Conservation (phyloP, 2,329 filamentous ascomycete species). For the Calonectria pseudoreteaudii region DNA sequence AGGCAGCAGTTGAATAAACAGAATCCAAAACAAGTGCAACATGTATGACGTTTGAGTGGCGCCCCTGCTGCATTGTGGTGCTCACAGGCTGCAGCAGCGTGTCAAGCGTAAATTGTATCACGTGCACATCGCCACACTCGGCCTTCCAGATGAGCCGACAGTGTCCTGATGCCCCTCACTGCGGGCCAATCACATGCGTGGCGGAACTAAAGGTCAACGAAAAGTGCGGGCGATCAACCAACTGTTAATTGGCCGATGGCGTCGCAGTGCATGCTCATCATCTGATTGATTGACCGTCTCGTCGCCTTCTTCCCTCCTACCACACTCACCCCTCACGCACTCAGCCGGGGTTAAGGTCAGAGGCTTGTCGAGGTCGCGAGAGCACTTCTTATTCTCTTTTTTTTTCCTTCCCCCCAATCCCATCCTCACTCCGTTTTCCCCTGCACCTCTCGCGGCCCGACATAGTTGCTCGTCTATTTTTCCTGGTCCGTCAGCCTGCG, state of each 20-base stretch:
- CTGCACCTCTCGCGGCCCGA: conserved; percentile 40
- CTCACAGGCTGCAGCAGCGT: conserved; percentile 3
- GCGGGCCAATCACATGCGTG: conserved; percentile 45
- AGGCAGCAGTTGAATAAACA: background rate
- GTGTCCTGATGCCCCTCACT: conserved; percentile 44
- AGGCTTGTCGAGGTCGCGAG: conserved; percentile 46
- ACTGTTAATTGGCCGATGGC: conserved; percentile 36
- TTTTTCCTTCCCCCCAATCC: conserved; percentile 10
- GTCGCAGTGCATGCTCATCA: conserved; percentile 37
- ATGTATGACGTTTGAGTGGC: conserved; percentile 4
- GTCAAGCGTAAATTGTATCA: conserved; percentile 33
- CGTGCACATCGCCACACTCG: conserved; percentile 39
- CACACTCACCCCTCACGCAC: conserved; percentile 23
- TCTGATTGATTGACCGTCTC: conserved; percentile 37
- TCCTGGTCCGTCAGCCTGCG: conserved; percentile 28
- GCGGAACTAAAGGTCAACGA: conserved; percentile 15
- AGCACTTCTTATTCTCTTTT: conserved; percentile 19
- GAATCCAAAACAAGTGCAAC: background rate
- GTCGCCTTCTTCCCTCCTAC: conserved; percentile 32
- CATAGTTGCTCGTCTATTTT: conserved; percentile 40
- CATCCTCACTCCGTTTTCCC: conserved; percentile 7
- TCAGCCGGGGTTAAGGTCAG: conserved; percentile 14
- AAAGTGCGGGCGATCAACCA: conserved; percentile 37
- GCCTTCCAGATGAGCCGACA: conserved; percentile 34
- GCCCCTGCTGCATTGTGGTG: background rate